Evolutionary conservation across 192 early-diverging fungal species (phyloP).

Genomic region (Diversispora eburnea): DNA sequence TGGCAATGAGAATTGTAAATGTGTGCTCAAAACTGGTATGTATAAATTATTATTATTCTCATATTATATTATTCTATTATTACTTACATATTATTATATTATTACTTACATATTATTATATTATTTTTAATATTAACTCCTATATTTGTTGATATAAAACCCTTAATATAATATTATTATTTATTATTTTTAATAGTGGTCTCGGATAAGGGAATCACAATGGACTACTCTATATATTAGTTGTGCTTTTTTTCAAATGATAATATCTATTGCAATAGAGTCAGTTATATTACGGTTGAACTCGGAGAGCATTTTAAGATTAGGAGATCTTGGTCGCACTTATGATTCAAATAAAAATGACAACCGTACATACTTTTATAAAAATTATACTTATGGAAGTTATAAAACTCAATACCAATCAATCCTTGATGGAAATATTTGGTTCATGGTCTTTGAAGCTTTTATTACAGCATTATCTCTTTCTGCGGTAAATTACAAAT

Average conservation of each 20-base stretch:
- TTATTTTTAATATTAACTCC: too few species aligned
- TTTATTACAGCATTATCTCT: slow-evolving; percentile 10
- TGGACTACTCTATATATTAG: slow-evolving; percentile 19
- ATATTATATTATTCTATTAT: neutral
- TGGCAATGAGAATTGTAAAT: neutral
- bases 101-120: neutral
- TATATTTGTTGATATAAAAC: too few species aligned
- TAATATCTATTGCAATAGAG: slow-evolving; percentile 3
- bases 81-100: neutral
- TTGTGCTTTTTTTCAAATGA: slow-evolving; percentile 6
- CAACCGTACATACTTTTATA: neutral
- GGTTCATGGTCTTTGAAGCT: slow-evolving; percentile 27
- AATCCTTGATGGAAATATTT: slow-evolving; percentile 16
- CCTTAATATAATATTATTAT: neutral
- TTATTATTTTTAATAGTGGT: slow-evolving; percentile 1
- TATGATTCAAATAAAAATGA: neutral
- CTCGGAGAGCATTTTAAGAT: neutral
- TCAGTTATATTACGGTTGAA: neutral
- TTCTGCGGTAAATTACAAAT: neutral
- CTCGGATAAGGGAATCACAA: slow-evolving; percentile 1
- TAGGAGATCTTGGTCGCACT: neutral
- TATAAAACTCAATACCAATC: slow-evolving; percentile 4
- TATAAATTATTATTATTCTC: neutral
- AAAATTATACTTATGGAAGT: slow-evolving; percentile 6
- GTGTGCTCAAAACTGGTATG: neutral